A percentile compares a stretch with the other conserved stretches of the same genome.
phyloP scores from a whole-genome alignment of 768 basidiomycete species.

The Mycena amicta region DNA sequence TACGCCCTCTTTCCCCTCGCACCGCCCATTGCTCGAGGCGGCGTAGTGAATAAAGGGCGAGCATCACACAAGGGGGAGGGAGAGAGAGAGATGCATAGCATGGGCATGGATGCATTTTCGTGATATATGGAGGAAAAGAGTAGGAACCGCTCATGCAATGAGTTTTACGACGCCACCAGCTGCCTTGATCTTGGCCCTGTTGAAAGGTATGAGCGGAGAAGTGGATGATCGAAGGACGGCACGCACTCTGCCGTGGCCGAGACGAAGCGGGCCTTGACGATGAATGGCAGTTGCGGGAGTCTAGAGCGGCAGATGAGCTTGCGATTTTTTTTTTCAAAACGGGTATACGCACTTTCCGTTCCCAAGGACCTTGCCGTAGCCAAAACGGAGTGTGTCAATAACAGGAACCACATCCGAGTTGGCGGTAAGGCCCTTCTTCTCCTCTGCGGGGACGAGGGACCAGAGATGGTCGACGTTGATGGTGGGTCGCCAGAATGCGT shows the following conservation, averaged over 20 bases:
- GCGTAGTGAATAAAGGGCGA: conserved; percentile 77
- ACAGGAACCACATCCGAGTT: conserved; percentile 88
- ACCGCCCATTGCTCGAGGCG: conserved; percentile 53
- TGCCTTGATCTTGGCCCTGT: conserved; percentile 82
- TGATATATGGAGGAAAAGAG: conserved; percentile 26
- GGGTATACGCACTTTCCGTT: conserved; percentile 75
- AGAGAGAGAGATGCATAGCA: conserved; percentile 2
- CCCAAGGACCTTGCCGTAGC: conserved; percentile 93
- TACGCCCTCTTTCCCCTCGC: conserved; percentile 87
- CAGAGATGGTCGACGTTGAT: conserved; percentile 99
- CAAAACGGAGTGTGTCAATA: conserved; percentile 81
- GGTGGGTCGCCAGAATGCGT: conserved; percentile 88
- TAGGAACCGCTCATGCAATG: conserved; percentile 66
- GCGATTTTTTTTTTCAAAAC: conserved; percentile 2
- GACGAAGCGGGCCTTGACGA: conserved; percentile 97
- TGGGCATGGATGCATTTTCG: conserved; percentile 17
- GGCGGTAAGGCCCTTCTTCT: conserved; percentile 77
- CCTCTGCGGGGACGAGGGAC: conserved; percentile 83
- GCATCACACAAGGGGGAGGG: conserved; percentile 8
- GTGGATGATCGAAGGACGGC: background rate
- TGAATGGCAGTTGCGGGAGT: conserved; percentile 89
- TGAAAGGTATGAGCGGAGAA: conserved; percentile 6
- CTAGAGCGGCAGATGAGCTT: conserved; percentile 35
- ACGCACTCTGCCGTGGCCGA: conserved; percentile 81
- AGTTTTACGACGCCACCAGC: conserved; percentile 93